Percentiles rank a stretch among this genome's conserved stretches.
Conservation (phyloP, 176 grass and related monocot species). For the Echinochloa phyllopogon region DNA sequence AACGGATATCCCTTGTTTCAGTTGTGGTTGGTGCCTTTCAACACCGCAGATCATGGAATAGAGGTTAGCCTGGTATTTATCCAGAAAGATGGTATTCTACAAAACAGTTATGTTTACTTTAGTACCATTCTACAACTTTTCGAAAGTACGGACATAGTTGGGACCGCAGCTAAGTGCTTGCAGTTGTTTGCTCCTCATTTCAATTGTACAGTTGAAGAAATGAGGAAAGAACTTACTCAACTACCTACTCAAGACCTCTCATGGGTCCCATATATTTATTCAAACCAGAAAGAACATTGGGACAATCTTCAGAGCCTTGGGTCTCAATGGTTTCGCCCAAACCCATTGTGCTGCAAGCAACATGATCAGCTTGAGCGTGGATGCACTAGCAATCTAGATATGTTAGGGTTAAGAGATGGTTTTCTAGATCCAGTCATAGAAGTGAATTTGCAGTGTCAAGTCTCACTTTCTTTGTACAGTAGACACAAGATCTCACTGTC, state of each 20-base stretch:
- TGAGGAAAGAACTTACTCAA: not conserved
- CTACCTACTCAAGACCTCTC: conserved; percentile 9
- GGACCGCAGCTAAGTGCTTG: not conserved
- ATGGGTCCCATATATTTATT: not conserved
- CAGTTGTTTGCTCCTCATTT: conserved; percentile 10
- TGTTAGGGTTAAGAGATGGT: not conserved
- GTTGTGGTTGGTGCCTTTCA: not conserved
- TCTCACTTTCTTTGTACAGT: not conserved
- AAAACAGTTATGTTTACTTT: not conserved
- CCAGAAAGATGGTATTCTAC: not conserved
- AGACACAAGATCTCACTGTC: not conserved
- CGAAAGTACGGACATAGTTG: not conserved
- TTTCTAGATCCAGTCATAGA: not conserved
- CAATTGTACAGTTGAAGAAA: not conserved
- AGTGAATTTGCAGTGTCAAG: not conserved
- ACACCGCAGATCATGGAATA: not conserved
- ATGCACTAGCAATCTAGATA: not conserved
- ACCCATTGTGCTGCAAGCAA: not conserved
- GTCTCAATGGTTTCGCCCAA: not conserved
- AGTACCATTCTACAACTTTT: not conserved
- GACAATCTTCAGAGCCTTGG: not conserved
- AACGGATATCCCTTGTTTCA: not conserved
- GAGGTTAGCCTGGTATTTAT: not conserved
- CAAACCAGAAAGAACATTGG: not conserved
- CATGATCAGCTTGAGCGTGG: not conserved